Evolutionary conservation across 306 rosid genomes (phyloP), one percentile per base, ranked within the genome.

Genomic region (Clitoria ternatea): DNA sequence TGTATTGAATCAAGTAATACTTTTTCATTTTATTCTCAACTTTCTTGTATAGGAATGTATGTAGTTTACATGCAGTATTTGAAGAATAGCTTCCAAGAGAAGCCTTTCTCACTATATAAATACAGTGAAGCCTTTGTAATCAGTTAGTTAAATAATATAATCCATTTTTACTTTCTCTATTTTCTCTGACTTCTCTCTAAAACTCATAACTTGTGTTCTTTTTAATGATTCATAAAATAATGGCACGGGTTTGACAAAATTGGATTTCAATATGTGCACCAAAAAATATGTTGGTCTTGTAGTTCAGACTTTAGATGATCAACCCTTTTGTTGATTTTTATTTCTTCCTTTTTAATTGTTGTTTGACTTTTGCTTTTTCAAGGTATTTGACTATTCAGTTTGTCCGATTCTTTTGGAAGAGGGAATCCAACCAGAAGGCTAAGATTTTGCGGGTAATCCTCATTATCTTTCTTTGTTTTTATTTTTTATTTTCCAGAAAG

Each of bases 391-490:
- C 99, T 18, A 44, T 95, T 86, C 99, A 95, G 81, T 95, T 95
- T 72, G 99, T 91, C 40, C 97, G 97, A 55, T 95, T 95, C 81
- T 95, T 95, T 86, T 95, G 99, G 99, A 95, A 95, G 90, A 89
- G 99, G 80, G 99, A 95, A 75, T 89, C 99, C 42, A 91, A 91
- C 77, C 97, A 95, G 59, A 95, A 95, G 84, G 99, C 99, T 74
- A 95, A 95, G 86, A 95, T 95, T 85, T 86, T 95, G 80, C 84
- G 99, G 86, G 99, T 95, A 82, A 81, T 53, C 62, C 61, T 80
- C 54, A 22, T 69, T 66, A 22, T 64, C 56, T 36, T 40, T 55
- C 8, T 61, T n/a, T n/a, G 44, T n/a, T 5, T 24, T 13, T 39
- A 23, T 15, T 45, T 19, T 36, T 4, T 3, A 1, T 54, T 14